Percentiles rank a stretch among this genome's conserved stretches.
phyloP scores from a whole-genome alignment of 805 yeast species.

The Sugiyamaella smithiae region DNA sequence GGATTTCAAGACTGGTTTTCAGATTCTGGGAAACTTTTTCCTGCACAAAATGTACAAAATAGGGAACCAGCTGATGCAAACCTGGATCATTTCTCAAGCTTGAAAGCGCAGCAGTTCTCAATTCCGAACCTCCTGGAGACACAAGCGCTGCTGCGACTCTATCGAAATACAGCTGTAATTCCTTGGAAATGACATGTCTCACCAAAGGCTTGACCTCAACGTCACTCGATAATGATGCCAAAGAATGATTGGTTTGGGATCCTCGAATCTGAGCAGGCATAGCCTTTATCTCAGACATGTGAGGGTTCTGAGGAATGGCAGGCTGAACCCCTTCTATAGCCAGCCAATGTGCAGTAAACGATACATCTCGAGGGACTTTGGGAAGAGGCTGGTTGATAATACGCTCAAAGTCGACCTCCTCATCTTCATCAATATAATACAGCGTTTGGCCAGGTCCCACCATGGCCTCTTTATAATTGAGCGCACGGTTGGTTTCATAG shows the following conservation, averaged over 20 bases:
- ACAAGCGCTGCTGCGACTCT: constrained; percentile 78
- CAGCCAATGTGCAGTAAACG: constrained; percentile 90
- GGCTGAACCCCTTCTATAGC: constrained; percentile 99
- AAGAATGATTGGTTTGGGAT: constrained; percentile 65
- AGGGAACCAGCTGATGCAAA: constrained; percentile 92
- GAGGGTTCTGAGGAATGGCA: constrained; percentile 93
- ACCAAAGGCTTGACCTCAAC: constrained; percentile 82
- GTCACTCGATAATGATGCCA: constrained; percentile 46
- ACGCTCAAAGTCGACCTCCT: constrained; percentile 90
- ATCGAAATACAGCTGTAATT: constrained; percentile 89
- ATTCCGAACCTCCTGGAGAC: constrained; percentile 36
- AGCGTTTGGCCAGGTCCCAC: constrained; percentile 91
- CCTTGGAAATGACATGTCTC: constrained; percentile 91
- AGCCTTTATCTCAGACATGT: constrained; percentile 65
- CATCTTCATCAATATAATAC: constrained; percentile 85
- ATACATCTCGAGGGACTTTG: constrained; percentile 86
- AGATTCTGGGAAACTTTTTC: constrained; percentile 91
- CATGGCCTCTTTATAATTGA: constrained; percentile 80
- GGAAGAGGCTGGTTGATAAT: constrained; percentile 92
- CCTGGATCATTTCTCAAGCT: constrained; percentile 92
- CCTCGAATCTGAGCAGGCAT: constrained; percentile 81
- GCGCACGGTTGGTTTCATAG: constrained; percentile 66
- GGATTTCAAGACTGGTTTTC: constrained; percentile 56
- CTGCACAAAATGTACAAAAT: constrained; percentile 91
- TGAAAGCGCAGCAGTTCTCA: constrained; percentile 76